These are phyloP conservation scores for Malus hybrid DNA, from an alignment of 331 rosid genomes.

Conservation along the genomic window DNA sequence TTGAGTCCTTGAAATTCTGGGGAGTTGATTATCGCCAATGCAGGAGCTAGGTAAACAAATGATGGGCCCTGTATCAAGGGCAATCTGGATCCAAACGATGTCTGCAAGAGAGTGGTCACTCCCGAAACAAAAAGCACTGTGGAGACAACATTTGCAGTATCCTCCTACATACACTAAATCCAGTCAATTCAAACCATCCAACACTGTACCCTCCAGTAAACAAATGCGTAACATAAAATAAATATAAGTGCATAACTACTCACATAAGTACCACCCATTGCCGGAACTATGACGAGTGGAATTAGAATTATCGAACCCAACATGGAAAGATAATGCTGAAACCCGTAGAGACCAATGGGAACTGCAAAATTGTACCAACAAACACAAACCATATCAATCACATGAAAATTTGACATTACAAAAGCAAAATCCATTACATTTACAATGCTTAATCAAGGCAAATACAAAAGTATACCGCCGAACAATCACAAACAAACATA, in stretches of 20 bases:
- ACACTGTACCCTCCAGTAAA: background rate
- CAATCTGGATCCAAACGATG: slow-evolving; percentile 80
- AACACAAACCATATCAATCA: slow-evolving; percentile 3
- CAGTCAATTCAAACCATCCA: slow-evolving; percentile 32
- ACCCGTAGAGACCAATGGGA: slow-evolving; percentile 78
- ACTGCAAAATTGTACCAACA: slow-evolving; percentile 34
- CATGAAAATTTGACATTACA: background rate
- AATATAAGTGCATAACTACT: slow-evolving; percentile 24
- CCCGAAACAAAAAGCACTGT: slow-evolving; percentile 89
- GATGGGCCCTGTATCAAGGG: slow-evolving; percentile 98
- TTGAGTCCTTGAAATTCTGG: slow-evolving; percentile 76
- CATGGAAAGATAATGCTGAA: slow-evolving; percentile 83
- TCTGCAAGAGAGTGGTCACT: slow-evolving; percentile 80
- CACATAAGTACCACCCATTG: slow-evolving; percentile 96
- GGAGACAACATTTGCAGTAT: slow-evolving; percentile 76
- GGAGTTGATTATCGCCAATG: slow-evolving; percentile 76
- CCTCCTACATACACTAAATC: slow-evolving; percentile 71
- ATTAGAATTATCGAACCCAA: slow-evolving; percentile 85
- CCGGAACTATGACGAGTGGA: slow-evolving; percentile 92
- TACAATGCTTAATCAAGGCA: background rate
- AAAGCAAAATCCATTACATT: background rate
- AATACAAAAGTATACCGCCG: background rate
- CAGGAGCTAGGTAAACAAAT: slow-evolving; percentile 83
- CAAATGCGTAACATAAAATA: background rate
- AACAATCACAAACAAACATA: background rate